A percentile compares a stretch with the other conserved stretches of the same genome.
Conservation (phyloP, 1,139 yeast genomes). For the Blastobotrys buckinghamii region DNA sequence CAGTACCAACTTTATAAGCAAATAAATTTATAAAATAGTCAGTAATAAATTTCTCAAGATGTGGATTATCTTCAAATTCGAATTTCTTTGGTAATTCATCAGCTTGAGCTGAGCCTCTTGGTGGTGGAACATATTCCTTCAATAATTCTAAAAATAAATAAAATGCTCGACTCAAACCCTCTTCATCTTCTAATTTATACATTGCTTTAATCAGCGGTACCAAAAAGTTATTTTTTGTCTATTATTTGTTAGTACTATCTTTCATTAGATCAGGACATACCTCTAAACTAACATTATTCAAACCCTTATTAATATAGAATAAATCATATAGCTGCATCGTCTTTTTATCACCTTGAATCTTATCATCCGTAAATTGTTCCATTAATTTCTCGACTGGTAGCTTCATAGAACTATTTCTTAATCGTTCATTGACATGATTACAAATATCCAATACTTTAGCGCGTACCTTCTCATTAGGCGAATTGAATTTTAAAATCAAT, state of each 20-base stretch:
- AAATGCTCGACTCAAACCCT: conserved; percentile 49
- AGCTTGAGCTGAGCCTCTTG: conserved; percentile 42
- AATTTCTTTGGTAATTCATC: conserved; percentile 32
- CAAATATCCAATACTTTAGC: conserved; percentile 61
- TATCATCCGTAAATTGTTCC: conserved; percentile 56
- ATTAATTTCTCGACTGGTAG: conserved; percentile 61
- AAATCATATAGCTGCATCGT: conserved; percentile 61
- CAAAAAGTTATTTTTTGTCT: neutral
- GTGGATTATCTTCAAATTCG: conserved; percentile 26
- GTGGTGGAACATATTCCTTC: conserved; percentile 46
- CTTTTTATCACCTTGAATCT: conserved; percentile 37
- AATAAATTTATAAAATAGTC: conserved; percentile 50
- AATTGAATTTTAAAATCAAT: conserved; percentile 66
- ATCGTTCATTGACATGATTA: conserved; percentile 60
- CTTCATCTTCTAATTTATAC: neutral
- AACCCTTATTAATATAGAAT: conserved; percentile 59
- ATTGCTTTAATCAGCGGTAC: neutral
- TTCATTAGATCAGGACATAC: conserved; percentile 9
- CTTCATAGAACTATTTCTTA: conserved; percentile 34
- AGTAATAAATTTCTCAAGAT: conserved; percentile 42
- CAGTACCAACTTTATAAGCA: conserved; percentile 4
- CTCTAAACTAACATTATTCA: conserved; percentile 35
- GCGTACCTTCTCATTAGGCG: conserved; percentile 64
- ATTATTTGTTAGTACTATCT: neutral
- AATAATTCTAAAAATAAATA: conserved; percentile 53